These are phyloP conservation scores for Agarophyton chilense DNA, from an alignment of 23 red algal genomes.

Conservation along the genomic window DNA sequence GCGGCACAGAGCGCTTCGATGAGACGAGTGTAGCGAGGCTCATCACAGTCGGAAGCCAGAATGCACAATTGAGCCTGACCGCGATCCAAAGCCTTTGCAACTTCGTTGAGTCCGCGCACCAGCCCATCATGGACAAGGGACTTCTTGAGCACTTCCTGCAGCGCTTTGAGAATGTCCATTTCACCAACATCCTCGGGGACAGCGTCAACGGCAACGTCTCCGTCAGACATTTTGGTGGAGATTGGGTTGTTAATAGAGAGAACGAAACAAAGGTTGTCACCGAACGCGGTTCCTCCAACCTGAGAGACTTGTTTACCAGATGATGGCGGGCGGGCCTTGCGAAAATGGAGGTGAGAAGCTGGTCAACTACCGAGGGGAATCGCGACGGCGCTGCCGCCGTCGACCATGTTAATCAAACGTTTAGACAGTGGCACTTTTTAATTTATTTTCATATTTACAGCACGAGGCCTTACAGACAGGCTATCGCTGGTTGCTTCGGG, in stretches of 20 bases:
- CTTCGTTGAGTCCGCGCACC: constrained; percentile 87
- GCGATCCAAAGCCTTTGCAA: constrained; percentile 88
- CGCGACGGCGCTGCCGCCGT: no score
- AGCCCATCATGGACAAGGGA: constrained; percentile 90
- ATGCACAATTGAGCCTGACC: constrained; percentile 89
- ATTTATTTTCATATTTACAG: no score
- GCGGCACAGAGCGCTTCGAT: constrained; percentile 89
- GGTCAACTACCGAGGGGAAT: no score
- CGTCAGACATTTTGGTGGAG: constrained; percentile 6
- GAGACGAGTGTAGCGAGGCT: constrained; percentile 72
- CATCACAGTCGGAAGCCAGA: constrained; percentile 92
- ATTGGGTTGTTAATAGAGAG: not conserved
- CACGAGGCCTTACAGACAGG: no score
- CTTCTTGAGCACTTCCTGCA: constrained; percentile 97
- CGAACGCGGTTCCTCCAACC: constrained; percentile 26
- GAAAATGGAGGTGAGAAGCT: no score
- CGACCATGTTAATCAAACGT: no score
- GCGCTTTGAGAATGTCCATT: constrained; percentile 92
- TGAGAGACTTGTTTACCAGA: not conserved
- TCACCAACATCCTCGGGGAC: constrained; percentile 72
- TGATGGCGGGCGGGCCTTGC: not conserved
- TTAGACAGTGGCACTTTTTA: no score
- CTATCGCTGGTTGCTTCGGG: no score
- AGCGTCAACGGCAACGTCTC: not conserved
- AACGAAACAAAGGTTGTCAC: constrained; percentile 22